Evolutionary conservation across 768 basidiomycete genomes (phyloP).

Genomic region (Hypsizygus marmoreus): DNA sequence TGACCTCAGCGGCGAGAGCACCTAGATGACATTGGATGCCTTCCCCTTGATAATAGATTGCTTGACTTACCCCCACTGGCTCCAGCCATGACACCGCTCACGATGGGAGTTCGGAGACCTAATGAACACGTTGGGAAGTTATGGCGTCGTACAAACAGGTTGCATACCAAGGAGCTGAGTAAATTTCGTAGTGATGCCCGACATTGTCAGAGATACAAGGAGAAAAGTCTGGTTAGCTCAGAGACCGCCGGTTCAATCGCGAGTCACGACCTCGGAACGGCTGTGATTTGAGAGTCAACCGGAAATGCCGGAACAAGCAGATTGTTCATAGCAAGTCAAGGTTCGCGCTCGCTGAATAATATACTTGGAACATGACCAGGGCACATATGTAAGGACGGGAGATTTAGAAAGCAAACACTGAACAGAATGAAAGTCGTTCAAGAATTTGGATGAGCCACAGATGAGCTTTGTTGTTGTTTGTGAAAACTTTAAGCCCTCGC

Average conservation of each 20-base stretch:
- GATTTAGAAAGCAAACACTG: too few relatives aligned
- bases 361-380: too few relatives aligned
- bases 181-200: constrained; percentile 40
- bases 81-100: constrained; percentile 72
- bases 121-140: background rate
- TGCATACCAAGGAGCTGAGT: constrained; percentile 55
- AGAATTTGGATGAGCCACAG: constrained; percentile 5
- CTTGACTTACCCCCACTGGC: constrained; percentile 56
- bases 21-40: constrained; percentile 27
- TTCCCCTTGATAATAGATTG: constrained; percentile 12
- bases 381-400: too few relatives aligned
- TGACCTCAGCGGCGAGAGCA: constrained; percentile 58
- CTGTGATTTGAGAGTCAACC: too few relatives aligned
- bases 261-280: too few relatives aligned
- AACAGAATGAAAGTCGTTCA: too few relatives aligned
- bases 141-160: background rate
- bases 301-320: too few relatives aligned
- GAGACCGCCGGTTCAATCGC: too few relatives aligned
- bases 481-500: constrained; percentile 13
- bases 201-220: constrained; percentile 14
- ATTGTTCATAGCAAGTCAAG: too few relatives aligned
- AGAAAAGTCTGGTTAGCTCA: background rate
- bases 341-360: too few relatives aligned
- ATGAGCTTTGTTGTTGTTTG: constrained; percentile 29
- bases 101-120: constrained; percentile 62